Percentiles rank a stretch among this genome's conserved stretches.
Conservation (phyloP, 2,329 filamentous ascomycete genomes). For the Sclerotinia trifoliorum region DNA sequence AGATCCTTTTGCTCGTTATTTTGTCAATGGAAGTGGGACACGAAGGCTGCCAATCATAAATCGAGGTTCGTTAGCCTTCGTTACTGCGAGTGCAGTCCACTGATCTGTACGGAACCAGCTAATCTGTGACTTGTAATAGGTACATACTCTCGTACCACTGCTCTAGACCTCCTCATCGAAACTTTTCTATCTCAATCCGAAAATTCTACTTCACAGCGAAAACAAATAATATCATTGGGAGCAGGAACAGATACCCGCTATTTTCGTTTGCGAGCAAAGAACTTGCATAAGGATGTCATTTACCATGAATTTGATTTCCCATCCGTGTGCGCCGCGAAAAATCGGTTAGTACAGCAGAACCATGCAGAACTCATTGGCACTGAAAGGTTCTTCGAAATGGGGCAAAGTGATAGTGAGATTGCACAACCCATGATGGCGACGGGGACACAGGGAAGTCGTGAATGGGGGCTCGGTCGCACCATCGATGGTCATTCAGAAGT, state of each 20-base stretch:
- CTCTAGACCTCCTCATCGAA: slow-evolving; percentile 74
- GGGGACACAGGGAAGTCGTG: slow-evolving; percentile 29
- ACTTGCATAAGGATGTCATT: slow-evolving; percentile 47
- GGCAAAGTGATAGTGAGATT: slow-evolving; percentile 29
- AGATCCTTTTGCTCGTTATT: slow-evolving; percentile 73
- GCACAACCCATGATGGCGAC: slow-evolving; percentile 35
- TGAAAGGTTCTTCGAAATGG: slow-evolving; percentile 6
- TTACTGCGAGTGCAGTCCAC: slow-evolving; percentile 21
- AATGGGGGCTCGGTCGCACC: slow-evolving; percentile 34
- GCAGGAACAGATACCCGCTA: slow-evolving; percentile 91
- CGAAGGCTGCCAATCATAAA: slow-evolving; percentile 90
- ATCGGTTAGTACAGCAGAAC: slow-evolving; percentile 26
- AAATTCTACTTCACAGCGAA: slow-evolving; percentile 38
- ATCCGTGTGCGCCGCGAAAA: slow-evolving; percentile 62
- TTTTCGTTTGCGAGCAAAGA: slow-evolving; percentile 60
- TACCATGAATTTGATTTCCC: slow-evolving; percentile 96
- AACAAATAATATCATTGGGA: slow-evolving; percentile 87
- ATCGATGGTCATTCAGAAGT: slow-evolving; percentile 26
- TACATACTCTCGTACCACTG: slow-evolving; percentile 86
- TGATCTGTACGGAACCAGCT: slow-evolving; percentile 4
- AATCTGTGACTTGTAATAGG: slow-evolving; percentile 49
- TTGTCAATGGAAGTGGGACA: slow-evolving; percentile 57
- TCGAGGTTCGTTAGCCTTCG: slow-evolving; percentile 59
- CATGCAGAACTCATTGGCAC: neutral
- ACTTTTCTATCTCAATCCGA: slow-evolving; percentile 57